These are phyloP conservation scores for Pythium rishiriense DNA, from an alignment of 352 stramenopile genomes.

Conservation along the genomic window DNA sequence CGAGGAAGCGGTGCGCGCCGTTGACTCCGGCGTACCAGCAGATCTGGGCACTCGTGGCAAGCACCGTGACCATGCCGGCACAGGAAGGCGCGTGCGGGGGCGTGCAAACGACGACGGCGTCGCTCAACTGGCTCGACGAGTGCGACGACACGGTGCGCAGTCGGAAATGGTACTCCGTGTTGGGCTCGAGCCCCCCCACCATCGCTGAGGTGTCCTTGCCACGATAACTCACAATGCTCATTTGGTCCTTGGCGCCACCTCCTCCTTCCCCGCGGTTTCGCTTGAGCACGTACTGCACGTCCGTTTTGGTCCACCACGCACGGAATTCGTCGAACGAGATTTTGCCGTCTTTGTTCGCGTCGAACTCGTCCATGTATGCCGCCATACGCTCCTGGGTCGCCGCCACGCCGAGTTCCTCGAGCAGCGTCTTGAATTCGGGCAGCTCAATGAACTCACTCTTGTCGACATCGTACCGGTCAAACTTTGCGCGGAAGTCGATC, in stretches of 20 bases:
- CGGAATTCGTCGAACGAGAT: constrained; percentile 89
- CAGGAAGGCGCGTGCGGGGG: constrained; percentile 55
- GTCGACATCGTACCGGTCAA: constrained; percentile 74
- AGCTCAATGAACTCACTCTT: constrained; percentile 79
- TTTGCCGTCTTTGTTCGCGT: constrained; percentile 75
- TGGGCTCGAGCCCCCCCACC: constrained; percentile 74
- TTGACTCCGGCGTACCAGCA: constrained; percentile 82
- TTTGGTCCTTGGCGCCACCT: constrained; percentile 30
- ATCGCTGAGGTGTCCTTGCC: constrained; percentile 45
- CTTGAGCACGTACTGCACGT: constrained; percentile 87
- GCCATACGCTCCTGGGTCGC: constrained; percentile 77
- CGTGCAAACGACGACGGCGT: constrained; percentile 73
- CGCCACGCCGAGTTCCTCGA: constrained; percentile 85
- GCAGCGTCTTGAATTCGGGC: constrained; percentile 79
- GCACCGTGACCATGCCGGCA: constrained; percentile 54
- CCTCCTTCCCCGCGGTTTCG: constrained; percentile 37
- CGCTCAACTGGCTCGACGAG: constrained; percentile 73
- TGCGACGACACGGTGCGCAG: constrained; percentile 78
- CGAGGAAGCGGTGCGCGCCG: constrained; percentile 64
- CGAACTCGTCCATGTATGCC: constrained; percentile 84
- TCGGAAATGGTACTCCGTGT: constrained; percentile 85
- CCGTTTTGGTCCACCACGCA: constrained; percentile 81
- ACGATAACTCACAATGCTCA: constrained; percentile 75
- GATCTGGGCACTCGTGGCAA: constrained; percentile 53
- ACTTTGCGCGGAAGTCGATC: constrained; percentile 74